Base-by-base conservation (phyloP, 345 rosid genomes). In the Litchi chinensis region DNA sequence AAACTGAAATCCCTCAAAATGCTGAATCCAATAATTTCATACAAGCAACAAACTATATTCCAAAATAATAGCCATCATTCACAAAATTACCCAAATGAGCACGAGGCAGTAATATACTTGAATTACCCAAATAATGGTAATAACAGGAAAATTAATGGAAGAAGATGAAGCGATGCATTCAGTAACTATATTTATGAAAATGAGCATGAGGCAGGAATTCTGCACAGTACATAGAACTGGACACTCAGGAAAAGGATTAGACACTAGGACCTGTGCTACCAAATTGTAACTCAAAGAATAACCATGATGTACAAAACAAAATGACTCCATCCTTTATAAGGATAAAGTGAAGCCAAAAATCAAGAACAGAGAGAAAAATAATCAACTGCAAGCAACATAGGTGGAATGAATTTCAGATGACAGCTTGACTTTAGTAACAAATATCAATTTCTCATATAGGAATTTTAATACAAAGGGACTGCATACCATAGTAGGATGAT, bases 401-500 rank as follows among this genome's bases (percentile, higher is more conserved):
- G 50, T 67, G 21, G 21, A 67, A 8, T 18, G 21, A 67, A 18
- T 43, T 67, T 18, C 7, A 67, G 39, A 67, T 19, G 63, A 57
- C 9, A 8, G 28, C 24, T 13, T 5, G n/a, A 54, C 8, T 54
- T 54, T n/a, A 54, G 59, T 54, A 16, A 54, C 16, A 5, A 54
- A 54, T 5, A 54, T 1, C 24, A 22, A 39, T 32, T 65, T 71
- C 44, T 73, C 59, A 63, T 12, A 24, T 46, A 26, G 18, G 46
- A 65, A 65, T n/a, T 8, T 13, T 48, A 67, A 67, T 69, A 13
- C 15, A n/a, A 15, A 48, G 54, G 19, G 57, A 77, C 39, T 76
- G 59, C 86, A 76, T 88, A 96, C 97, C 98, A 88, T 89, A 88
- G 67, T 90, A 76, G 67, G 90, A 81, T 15, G 94, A 79, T 73